A percentile compares a stretch with the other conserved stretches of the same genome.
Evolutionary conservation across 352 stramenopile species (phyloP).

Genomic region (Albugo laibachii): DNA sequence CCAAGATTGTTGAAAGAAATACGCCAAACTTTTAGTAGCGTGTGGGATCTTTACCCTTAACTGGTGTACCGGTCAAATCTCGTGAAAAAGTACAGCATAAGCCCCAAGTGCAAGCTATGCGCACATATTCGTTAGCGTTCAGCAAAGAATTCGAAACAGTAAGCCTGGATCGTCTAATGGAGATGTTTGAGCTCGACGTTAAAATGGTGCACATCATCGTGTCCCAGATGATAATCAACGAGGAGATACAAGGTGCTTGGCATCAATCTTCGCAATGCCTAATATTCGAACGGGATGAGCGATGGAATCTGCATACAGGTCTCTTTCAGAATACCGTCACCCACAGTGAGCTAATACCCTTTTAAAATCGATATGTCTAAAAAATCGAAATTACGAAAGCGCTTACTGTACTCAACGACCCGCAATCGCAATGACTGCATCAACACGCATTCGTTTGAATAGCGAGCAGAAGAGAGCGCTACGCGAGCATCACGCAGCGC

Average conservation of each 20-base stretch:
- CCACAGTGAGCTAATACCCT: too few relatives aligned
- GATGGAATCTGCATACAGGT: constrained; percentile 3
- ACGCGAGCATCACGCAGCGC: too few relatives aligned
- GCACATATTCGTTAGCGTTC: constrained; percentile 94
- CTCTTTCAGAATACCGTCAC: too few relatives aligned
- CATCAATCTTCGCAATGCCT: constrained; percentile 96
- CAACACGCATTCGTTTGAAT: too few relatives aligned
- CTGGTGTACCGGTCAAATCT: constrained; percentile 63
- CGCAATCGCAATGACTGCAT: too few relatives aligned
- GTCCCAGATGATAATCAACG: constrained; percentile 99
- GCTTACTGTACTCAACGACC: too few relatives aligned
- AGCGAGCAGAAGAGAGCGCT: too few relatives aligned
- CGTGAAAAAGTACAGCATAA: constrained; percentile 85
- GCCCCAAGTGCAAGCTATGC: constrained; percentile 91
- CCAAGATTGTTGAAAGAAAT: constrained; percentile 91
- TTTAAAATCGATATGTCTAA: too few relatives aligned
- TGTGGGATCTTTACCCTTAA: constrained; percentile 93
- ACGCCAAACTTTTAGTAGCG: constrained; percentile 75
- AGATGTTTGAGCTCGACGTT: constrained; percentile 94
- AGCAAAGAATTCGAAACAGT: constrained; percentile 93
- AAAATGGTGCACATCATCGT: constrained; percentile 94
- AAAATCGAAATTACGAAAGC: too few relatives aligned
- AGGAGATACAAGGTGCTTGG: too few relatives aligned
- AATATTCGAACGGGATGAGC: constrained; percentile 59
- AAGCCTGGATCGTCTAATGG: constrained; percentile 84